These are phyloP conservation scores for Boletellus sp. DNA, from an alignment of 1,284 basidiomycete genomes.

Conservation along the genomic window DNA sequence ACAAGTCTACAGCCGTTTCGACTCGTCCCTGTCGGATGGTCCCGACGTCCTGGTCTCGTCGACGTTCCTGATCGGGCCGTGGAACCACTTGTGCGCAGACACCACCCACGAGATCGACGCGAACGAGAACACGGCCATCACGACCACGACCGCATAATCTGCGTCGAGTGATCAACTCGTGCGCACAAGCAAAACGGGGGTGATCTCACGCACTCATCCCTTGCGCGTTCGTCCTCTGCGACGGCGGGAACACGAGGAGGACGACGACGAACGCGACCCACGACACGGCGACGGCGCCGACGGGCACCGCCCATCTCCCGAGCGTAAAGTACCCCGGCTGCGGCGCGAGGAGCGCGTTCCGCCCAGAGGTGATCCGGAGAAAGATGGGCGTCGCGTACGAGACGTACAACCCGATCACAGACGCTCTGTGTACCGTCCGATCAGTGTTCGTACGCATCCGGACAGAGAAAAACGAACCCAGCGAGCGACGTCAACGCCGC, in stretches of 20 bases:
- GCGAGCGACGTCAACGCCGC: constrained; percentile 64
- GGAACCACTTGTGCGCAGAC: constrained; percentile 70
- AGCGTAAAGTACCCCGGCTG: constrained; percentile 56
- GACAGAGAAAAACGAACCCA: constrained; percentile 58
- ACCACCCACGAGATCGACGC: constrained; percentile 60
- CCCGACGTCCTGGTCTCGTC: constrained; percentile 24
- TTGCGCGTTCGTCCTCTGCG: constrained; percentile 38
- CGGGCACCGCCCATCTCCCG: constrained; percentile 56
- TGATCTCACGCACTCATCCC: constrained; percentile 50
- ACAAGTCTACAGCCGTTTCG: constrained; percentile 13
- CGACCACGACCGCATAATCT: constrained; percentile 69
- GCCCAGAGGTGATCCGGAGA: constrained; percentile 65
- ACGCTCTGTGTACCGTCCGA: constrained; percentile 41
- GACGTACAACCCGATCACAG: constrained; percentile 67
- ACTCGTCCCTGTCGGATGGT: constrained; percentile 14
- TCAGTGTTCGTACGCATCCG: no score
- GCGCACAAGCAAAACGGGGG: no score
- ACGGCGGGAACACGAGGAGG: constrained; percentile 58
- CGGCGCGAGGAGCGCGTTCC: constrained; percentile 41
- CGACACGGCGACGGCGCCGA: constrained; percentile 56
- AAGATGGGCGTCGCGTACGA: constrained; percentile 67
- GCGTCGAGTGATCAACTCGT: neutral
- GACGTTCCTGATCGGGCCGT: constrained; percentile 58
- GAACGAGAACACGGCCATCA: constrained; percentile 62
- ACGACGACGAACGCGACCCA: constrained; percentile 66